A percentile compares a stretch with the other conserved stretches of the same genome.
These are phyloP conservation scores for Salix brachista DNA, from an alignment of 345 rosid genomes.

Conservation along the genomic window DNA sequence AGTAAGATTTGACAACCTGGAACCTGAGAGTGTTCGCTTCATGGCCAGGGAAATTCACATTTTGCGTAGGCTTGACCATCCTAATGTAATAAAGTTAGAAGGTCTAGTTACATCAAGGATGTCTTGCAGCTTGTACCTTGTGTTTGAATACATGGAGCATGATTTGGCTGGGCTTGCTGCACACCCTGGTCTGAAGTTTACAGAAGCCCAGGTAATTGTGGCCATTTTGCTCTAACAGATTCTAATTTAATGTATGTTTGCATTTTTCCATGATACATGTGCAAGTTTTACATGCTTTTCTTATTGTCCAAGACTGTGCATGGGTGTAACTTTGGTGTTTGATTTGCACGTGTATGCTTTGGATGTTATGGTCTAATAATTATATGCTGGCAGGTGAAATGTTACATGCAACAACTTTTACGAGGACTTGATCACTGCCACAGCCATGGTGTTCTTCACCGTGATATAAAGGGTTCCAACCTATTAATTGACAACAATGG, in stretches of 20 bases:
- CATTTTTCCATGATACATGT: background rate
- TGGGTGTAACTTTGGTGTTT: background rate
- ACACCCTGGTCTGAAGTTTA: conserved; percentile 79
- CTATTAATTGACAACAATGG: conserved; percentile 89
- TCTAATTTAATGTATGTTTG: background rate
- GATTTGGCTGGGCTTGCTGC: conserved; percentile 95
- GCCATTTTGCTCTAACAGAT: background rate
- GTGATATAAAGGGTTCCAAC: conserved; percentile 97
- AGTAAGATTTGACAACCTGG: conserved; percentile 92
- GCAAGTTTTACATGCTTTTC: background rate
- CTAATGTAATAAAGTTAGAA: conserved; percentile 88
- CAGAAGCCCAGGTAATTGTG: conserved; percentile 74
- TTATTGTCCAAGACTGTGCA: background rate
- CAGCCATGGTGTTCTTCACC: conserved; percentile 85
- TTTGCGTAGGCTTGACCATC: conserved; percentile 89
- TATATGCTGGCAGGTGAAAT: conserved; percentile 65
- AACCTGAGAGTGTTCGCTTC: conserved; percentile 94
- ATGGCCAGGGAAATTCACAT: conserved; percentile 98
- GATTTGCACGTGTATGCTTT: background rate
- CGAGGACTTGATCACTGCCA: conserved; percentile 93
- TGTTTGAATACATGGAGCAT: conserved; percentile 98
- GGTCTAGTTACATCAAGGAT: conserved; percentile 98
- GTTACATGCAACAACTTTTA: conserved; percentile 87
- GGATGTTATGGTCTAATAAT: background rate
- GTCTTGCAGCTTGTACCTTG: conserved; percentile 98